Base-by-base conservation (phyloP, 495 filamentous ascomycete species). In the Penicillium lagena region DNA sequence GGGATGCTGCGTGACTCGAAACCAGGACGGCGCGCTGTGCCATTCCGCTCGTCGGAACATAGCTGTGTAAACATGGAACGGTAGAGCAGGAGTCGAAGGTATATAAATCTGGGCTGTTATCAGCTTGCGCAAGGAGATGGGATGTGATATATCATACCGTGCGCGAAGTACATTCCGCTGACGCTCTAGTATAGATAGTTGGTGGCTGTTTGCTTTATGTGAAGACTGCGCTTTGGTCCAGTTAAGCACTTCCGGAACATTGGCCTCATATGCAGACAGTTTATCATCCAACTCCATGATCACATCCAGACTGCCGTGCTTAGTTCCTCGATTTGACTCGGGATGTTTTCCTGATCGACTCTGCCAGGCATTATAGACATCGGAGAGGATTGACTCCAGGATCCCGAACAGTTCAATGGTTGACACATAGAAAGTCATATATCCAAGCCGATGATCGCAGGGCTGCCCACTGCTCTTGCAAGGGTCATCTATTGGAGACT, bases 41-140 rank as follows among this genome's bases (percentile, higher is more conserved):
- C 50, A 3, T 40, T 42, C n/a, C 56, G 56, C 29, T 60, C 41
- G 9, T 66, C 63, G 1, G 62, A 65, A 45, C 64, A 74, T 4
- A 73, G 49, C 29, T 68, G 67, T 4, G 66, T 67, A 29, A 76
- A 68, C 38, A 71, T 71, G 1, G 71, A 70, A 5, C 72, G 68
- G 46, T 73, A 70, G 17, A 76, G 60, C 15, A 72, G 64, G 11
- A 75, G 49, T 9, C 60, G 62, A 11, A 75, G 55, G 45, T 73
- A 63, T 1, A 72, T 59, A 39, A 66, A 74, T 55, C 72, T 73
- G 12, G 0, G 4, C 33, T 7, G 31, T n/a, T 13, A 7, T 47
- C 12, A 54, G 48, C 10, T 37, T 36, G 7, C 31, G 27, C 37
- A 12, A 15, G 39, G 7, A 31, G 22, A 1, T 12, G 30, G 7